Percentiles rank a stretch among this genome's conserved stretches.
phyloP scores from a whole-genome alignment of 345 rosid species.

The Lepidium sativum region DNA sequence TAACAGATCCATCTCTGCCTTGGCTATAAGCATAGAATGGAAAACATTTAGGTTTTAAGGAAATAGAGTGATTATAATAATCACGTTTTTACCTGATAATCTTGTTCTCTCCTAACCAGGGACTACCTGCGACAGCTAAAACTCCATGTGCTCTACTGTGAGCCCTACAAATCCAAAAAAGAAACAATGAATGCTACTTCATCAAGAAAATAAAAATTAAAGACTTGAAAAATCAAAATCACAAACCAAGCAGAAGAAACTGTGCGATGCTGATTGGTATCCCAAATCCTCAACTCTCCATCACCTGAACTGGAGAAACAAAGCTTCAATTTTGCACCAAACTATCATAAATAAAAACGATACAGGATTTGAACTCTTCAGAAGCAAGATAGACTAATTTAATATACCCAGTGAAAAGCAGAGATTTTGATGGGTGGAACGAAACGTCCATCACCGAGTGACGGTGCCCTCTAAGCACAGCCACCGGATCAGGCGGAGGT shows the following conservation, averaged over 20 bases:
- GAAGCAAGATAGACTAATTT: neutral
- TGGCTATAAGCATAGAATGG: slow-evolving; percentile 40
- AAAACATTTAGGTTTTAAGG: neutral
- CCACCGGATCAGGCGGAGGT: slow-evolving; percentile 80
- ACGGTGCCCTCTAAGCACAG: slow-evolving; percentile 87
- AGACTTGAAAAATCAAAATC: neutral
- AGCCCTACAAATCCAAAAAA: slow-evolving; percentile 38
- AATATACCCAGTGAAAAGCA: slow-evolving; percentile 71
- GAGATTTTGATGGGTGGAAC: slow-evolving; percentile 61
- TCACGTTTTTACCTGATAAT: slow-evolving; percentile 47
- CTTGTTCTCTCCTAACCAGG: slow-evolving; percentile 52
- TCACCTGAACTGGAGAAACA: slow-evolving; percentile 55
- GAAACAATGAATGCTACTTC: neutral
- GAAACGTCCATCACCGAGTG: slow-evolving; percentile 77
- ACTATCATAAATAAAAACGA: neutral
- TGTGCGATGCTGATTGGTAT: slow-evolving; percentile 59
- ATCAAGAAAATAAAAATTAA: neutral
- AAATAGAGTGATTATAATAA: neutral
- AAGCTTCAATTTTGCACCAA: neutral
- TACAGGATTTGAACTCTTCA: neutral
- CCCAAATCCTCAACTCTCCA: slow-evolving; percentile 92
- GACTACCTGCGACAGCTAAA: slow-evolving; percentile 55
- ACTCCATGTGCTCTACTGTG: slow-evolving; percentile 88
- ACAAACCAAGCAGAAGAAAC: slow-evolving; percentile 65
- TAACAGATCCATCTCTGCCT: slow-evolving; percentile 93